Evolutionary conservation across 176 grass and related monocot species (phyloP), one percentile per base, ranked within the genome.

Genomic region (Musa acuminata): DNA sequence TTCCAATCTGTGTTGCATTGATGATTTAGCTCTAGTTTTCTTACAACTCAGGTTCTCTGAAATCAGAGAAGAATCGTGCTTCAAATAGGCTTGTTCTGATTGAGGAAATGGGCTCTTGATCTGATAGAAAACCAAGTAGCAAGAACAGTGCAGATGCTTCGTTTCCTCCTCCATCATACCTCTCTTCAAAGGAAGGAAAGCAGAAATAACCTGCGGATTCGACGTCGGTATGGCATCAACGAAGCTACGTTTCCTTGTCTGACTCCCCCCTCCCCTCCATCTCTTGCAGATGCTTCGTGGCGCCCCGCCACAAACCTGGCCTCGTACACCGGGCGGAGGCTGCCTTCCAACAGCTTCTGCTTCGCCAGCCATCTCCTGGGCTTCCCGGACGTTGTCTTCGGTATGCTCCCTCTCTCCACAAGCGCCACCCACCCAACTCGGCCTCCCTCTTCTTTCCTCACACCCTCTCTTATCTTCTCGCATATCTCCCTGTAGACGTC

Each of bases 371-470:
- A 83, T 12, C 88, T 85, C 43, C 77, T 83, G 55, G 84, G 53
- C 82, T 91, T 91, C 64, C 88, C 88, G 14, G 85, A 91, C 35
- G 88, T 87, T 8, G 88, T 85, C 74, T 87, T 91, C 0, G 88
- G 85, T 70, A 91, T 64, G 16, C 10, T 67, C 55, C 85, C 85
- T 12, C 52, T 67, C 20, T 57, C 57, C 35, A 91, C 85, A 9
- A 91, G 55, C 82, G 72, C 21, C 6, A 87, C 76, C 85, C 71
- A 50, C 5, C 80, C 74, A 60, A 91, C 77, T 43, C 48, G 27
- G 12, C 80, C 82, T 0, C 74, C 71, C 13, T 83, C 89, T 20
- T 75, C 80, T 67, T 35, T 66, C 89, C 64, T 54, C 52, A 80
- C 83, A 0, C 77, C 73, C 8, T 51, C 43, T 72, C 24, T 87